Conservation (phyloP, 176 grass and related monocot species). For the Bothriochloa decipiens region DNA sequence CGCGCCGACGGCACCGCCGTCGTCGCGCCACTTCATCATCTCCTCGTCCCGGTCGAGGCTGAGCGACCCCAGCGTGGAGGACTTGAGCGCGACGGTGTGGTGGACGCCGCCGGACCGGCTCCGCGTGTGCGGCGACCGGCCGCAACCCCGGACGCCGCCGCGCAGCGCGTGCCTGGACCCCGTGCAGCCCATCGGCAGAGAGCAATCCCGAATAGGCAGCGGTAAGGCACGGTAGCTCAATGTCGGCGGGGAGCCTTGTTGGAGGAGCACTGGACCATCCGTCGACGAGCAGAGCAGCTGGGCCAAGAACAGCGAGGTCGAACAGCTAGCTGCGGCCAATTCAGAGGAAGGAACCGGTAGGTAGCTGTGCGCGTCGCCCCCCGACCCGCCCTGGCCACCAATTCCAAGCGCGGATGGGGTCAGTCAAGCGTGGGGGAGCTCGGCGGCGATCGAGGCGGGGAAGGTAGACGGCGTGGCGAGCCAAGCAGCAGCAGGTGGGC, state of each 20-base stretch:
- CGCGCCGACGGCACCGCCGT: neutral
- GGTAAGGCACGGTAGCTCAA: neutral
- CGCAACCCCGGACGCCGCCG: conserved; percentile 40
- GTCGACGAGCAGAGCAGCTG: conserved; percentile 4
- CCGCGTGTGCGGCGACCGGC: conserved; percentile 49
- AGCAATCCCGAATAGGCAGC: neutral
- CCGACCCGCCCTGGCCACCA: neutral
- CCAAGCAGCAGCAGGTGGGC: neutral
- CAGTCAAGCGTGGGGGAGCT: conserved; percentile 17
- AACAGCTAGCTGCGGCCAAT: neutral
- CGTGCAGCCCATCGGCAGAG: conserved; percentile 74
- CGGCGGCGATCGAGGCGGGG: conserved; percentile 21
- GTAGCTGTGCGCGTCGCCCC: neutral
- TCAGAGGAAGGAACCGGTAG: neutral
- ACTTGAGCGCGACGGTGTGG: conserved; percentile 78
- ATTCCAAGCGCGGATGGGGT: neutral
- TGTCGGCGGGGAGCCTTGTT: neutral
- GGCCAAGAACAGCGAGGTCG: conserved; percentile 12
- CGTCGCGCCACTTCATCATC: conserved; percentile 59
- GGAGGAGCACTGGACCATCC: conserved; percentile 10
- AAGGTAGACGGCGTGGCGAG: neutral
- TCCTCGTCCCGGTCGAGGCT: conserved; percentile 71
- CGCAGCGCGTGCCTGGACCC: conserved; percentile 72
- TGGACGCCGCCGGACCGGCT: conserved; percentile 45
- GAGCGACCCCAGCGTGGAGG: conserved; percentile 79